Percentiles rank a stretch among this genome's conserved stretches.
phyloP scores from a whole-genome alignment of 208 protist species.

The Leishmania guyanensis region DNA sequence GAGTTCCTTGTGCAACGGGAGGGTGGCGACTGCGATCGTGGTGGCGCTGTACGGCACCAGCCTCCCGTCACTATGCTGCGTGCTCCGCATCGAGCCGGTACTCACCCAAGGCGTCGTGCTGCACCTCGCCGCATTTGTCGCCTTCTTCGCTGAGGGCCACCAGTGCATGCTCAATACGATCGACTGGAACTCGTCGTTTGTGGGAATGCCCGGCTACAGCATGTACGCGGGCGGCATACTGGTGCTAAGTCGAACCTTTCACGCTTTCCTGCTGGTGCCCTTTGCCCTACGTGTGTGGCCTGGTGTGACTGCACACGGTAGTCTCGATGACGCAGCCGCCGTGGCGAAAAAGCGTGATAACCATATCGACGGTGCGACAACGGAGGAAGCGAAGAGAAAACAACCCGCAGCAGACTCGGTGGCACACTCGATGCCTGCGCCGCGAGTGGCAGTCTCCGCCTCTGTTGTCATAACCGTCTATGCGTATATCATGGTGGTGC shows the following conservation, averaged over 20 bases:
- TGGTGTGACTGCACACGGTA: background rate
- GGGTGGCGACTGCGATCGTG: constrained; percentile 35
- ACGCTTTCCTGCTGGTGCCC: constrained; percentile 53
- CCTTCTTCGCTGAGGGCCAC: constrained; percentile 73
- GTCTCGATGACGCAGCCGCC: background rate
- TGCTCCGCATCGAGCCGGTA: constrained; percentile 10
- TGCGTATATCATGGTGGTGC: constrained; percentile 38
- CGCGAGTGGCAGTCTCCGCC: background rate
- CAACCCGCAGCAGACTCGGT: background rate
- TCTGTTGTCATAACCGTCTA: constrained; percentile 38
- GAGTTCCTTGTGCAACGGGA: constrained; percentile 56
- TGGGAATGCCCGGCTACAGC: constrained; percentile 58
- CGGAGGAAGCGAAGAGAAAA: background rate
- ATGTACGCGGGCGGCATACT: constrained; percentile 54
- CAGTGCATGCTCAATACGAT: constrained; percentile 77
- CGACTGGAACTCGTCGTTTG: constrained; percentile 81
- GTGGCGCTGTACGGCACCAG: constrained; percentile 46
- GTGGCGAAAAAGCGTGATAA: background rate
- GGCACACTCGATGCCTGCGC: background rate
- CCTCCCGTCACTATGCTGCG: constrained; percentile 31
- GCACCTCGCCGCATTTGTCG: constrained; percentile 47
- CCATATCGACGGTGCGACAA: background rate
- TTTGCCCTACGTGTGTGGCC: constrained; percentile 30
- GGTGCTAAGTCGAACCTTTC: constrained; percentile 69
- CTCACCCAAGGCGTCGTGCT: constrained; percentile 43